Evolutionary conservation across 78 protist species (phyloP).

Genomic region (Dictyostelium discoideum): DNA sequence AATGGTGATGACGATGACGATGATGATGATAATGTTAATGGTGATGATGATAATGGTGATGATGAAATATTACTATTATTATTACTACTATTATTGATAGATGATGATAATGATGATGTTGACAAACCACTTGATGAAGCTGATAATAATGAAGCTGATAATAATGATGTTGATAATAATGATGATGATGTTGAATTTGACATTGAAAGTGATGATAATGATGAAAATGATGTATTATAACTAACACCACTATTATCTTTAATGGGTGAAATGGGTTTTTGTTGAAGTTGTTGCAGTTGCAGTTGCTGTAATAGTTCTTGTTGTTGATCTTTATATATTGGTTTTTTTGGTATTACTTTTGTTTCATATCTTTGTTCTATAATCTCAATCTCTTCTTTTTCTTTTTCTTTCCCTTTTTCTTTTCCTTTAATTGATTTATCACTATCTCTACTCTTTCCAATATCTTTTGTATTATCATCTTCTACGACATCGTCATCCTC

Average conservation of each 20-base stretch:
- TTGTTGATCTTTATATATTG: neutral
- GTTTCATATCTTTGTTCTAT: neutral
- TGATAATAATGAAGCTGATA: neutral
- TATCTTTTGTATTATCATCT: neutral
- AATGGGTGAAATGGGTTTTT: neutral
- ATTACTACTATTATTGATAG: neutral
- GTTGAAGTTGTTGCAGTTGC: neutral
- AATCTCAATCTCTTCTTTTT: neutral
- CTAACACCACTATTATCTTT: neutral
- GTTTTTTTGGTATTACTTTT: slow-evolving; percentile 2
- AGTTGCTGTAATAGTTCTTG: neutral
- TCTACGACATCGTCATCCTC: neutral
- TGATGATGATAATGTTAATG: neutral
- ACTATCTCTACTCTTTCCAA: neutral
- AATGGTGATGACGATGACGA: neutral
- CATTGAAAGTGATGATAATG: neutral
- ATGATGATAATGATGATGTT: neutral
- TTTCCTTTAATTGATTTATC: neutral
- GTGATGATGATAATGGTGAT: neutral
- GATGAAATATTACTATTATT: neutral
- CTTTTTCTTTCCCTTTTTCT: no score
- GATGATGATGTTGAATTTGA: neutral
- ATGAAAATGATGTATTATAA: slow-evolving; percentile 7
- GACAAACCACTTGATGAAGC: neutral
- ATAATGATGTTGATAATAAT: neutral